These are phyloP conservation scores for Monosporozyma aerobia DNA, from an alignment of 805 yeast species.

Conservation along the genomic window DNA sequence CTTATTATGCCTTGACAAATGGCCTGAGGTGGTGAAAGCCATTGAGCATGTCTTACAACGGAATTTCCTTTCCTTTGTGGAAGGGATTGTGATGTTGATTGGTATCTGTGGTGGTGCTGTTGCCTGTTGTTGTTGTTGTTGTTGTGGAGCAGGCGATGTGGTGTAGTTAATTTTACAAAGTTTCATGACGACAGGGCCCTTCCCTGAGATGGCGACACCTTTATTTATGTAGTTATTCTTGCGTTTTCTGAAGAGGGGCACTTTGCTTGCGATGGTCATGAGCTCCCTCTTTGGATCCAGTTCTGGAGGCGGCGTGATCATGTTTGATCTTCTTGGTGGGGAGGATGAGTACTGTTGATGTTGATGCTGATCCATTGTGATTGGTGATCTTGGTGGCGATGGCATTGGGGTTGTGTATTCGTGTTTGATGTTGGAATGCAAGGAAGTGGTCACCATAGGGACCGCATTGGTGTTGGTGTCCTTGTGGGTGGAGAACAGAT, in stretches of 20 bases:
- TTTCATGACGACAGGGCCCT: constrained; percentile 2
- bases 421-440: too few species aligned
- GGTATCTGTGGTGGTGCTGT: neutral
- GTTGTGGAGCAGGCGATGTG: neutral
- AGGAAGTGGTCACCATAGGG: too few species aligned
- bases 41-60: constrained; percentile 24
- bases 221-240: constrained; percentile 2
- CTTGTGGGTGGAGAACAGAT: neutral
- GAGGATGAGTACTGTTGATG: neutral
- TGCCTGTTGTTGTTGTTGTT: too few species aligned
- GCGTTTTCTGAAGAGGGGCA: constrained; percentile 2
- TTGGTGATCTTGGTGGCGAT: neutral
- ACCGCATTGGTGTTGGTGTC: too few species aligned
- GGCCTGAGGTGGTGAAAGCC: constrained; percentile 79
- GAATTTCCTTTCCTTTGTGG: constrained; percentile 2
- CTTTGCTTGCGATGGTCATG: constrained; percentile 4
- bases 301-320: constrained; percentile 1
- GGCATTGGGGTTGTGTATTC: neutral
- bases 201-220: neutral
- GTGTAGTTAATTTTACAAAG: constrained; percentile 3
- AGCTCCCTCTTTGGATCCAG: neutral
- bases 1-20: constrained; percentile 77
- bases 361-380: neutral
- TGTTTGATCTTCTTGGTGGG: neutral
- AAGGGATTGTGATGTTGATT: neutral